Evolutionary conservation across 805 yeast genomes (phyloP).

Genomic region (Komagataella mondaviorum): DNA sequence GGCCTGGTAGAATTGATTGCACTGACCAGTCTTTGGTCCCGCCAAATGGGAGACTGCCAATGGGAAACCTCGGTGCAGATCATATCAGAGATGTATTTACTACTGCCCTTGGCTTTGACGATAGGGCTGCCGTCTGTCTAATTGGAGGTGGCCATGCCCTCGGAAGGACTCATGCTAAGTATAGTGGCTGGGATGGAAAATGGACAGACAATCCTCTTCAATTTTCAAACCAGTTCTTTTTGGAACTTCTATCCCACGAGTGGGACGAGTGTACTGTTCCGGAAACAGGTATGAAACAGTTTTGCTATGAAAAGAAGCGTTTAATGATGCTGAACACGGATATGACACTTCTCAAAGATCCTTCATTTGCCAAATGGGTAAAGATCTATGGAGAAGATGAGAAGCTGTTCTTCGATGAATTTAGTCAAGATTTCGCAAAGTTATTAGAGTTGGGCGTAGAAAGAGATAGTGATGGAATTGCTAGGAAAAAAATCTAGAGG

Average conservation of each 20-base stretch:
- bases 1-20: slow-evolving; percentile 64
- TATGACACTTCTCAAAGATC: slow-evolving; percentile 47
- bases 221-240: slow-evolving; percentile 30
- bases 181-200: slow-evolving; percentile 34
- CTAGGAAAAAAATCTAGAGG: slow-evolving; percentile 12
- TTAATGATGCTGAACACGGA: slow-evolving; percentile 87
- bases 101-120: slow-evolving; percentile 51
- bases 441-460: slow-evolving; percentile 34
- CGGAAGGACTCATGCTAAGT: slow-evolving; percentile 58
- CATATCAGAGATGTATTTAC: slow-evolving; percentile 52
- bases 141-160: slow-evolving; percentile 69
- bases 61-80: slow-evolving; percentile 48
- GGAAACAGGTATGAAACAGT: slow-evolving; percentile 26
- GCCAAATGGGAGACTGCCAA: slow-evolving; percentile 61
- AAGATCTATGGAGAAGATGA: slow-evolving; percentile 56
- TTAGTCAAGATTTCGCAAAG: slow-evolving; percentile 54
- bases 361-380: slow-evolving; percentile 45
- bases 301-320: slow-evolving; percentile 18
- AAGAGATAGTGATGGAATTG: slow-evolving; percentile 18
- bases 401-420: slow-evolving; percentile 46
- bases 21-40: slow-evolving; percentile 36
- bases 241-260: slow-evolving; percentile 34
- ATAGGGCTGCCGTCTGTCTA: slow-evolving; percentile 60
- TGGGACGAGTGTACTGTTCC: slow-evolving; percentile 23
- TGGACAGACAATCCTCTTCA: slow-evolving; percentile 28